These are phyloP conservation scores for Vaccinium darrowii DNA, from an alignment of 148 eudicot species.

Conservation along the genomic window DNA sequence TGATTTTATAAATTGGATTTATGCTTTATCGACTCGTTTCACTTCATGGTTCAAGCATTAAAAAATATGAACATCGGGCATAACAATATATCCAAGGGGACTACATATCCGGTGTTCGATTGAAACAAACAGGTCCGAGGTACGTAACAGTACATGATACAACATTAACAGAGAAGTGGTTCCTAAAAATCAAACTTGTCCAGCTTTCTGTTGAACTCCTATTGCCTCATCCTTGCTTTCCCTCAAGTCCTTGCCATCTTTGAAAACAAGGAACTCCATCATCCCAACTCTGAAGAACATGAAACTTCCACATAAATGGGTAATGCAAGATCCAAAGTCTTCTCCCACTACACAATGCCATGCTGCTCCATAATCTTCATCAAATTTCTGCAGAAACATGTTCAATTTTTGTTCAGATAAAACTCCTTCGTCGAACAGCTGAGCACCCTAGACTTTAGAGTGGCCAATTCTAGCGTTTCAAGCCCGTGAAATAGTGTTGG, in stretches of 20 bases:
- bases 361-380: slow-evolving; percentile 18
- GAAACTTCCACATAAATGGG: slow-evolving; percentile 21
- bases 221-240: slow-evolving; percentile 20
- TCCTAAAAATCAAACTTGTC: background rate
- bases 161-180: background rate
- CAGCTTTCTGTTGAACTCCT: slow-evolving; percentile 13
- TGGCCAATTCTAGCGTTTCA: background rate
- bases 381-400: slow-evolving; percentile 9
- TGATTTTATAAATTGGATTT: too few relatives aligned
- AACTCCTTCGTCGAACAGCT: background rate
- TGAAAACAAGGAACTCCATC: slow-evolving; percentile 25
- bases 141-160: background rate
- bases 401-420: background rate
- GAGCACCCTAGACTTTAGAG: background rate
- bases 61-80: too few relatives aligned
- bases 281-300: slow-evolving; percentile 20
- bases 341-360: slow-evolving; percentile 17
- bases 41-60: too few relatives aligned
- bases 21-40: too few relatives aligned
- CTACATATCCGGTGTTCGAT: too few relatives aligned
- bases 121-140: background rate
- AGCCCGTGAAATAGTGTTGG: background rate
- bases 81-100: too few relatives aligned
- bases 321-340: slow-evolving; percentile 18
- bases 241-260: slow-evolving; percentile 24